Conservation (phyloP, 2,329 filamentous ascomycete species). For the Diaporthe caulivora region DNA sequence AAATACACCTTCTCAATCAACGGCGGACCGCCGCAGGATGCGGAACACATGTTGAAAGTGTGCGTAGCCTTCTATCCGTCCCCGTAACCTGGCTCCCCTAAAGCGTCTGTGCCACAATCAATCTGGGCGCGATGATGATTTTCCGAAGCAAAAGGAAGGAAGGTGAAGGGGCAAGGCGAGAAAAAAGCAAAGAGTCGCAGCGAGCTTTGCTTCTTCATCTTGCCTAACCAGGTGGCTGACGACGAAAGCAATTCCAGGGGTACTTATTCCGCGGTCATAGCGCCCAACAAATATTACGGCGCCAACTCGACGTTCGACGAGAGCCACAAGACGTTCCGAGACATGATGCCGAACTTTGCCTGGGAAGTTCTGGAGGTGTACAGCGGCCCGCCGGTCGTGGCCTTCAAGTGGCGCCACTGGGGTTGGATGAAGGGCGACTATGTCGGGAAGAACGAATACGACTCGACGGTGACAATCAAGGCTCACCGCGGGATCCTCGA, state of each 20-base stretch:
- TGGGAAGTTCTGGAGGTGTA: slow-evolving; percentile 80
- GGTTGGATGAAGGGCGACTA: slow-evolving; percentile 76
- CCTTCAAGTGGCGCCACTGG: slow-evolving; percentile 78
- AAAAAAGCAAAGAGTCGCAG: neutral
- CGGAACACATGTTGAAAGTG: slow-evolving; percentile 74
- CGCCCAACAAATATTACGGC: slow-evolving; percentile 73
- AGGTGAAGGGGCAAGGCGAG: neutral
- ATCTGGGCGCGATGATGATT: neutral
- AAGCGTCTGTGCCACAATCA: neutral
- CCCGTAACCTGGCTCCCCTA: neutral
- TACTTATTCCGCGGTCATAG: slow-evolving; percentile 77
- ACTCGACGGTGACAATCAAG: slow-evolving; percentile 72
- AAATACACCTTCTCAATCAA: slow-evolving; percentile 75
- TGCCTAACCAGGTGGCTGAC: slow-evolving; percentile 19
- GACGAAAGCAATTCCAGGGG: slow-evolving; percentile 26
- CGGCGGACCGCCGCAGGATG: slow-evolving; percentile 67
- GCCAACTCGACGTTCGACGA: slow-evolving; percentile 63
- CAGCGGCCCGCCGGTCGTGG: slow-evolving; percentile 71
- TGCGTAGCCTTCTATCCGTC: slow-evolving; percentile 50
- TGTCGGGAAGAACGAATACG: slow-evolving; percentile 72
- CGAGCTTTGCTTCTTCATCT: slow-evolving; percentile 10
- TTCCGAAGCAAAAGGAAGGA: neutral
- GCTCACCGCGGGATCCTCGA: slow-evolving; percentile 72
- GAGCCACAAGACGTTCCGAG: slow-evolving; percentile 78
- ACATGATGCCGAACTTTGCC: slow-evolving; percentile 80